Percentiles rank a stretch among this genome's conserved stretches.
phyloP scores from a whole-genome alignment of 768 basidiomycete genomes.

The Dictyophora rubrovolvata region DNA sequence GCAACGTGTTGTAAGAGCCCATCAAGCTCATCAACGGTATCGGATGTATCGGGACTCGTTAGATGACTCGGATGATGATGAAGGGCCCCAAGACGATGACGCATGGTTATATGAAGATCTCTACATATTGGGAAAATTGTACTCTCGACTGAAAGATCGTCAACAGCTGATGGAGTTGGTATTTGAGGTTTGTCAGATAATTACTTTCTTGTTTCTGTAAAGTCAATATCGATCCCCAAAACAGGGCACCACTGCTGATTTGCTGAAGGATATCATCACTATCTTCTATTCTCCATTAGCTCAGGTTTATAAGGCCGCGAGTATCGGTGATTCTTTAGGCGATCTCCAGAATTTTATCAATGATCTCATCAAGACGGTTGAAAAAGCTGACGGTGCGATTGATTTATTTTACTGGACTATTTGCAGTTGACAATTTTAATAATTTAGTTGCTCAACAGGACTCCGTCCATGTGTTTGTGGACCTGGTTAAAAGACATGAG shows the following conservation, averaged over 20 bases:
- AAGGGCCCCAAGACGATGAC: conserved; percentile 88
- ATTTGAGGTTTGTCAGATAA: conserved; percentile 60
- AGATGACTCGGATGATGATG: conserved; percentile 84
- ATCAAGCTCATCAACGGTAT: conserved; percentile 73
- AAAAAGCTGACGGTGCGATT: conserved; percentile 72
- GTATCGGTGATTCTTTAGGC: conserved; percentile 84
- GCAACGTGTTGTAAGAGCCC: conserved; percentile 67
- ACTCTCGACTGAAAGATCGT: conserved; percentile 72
- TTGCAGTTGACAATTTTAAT: not conserved
- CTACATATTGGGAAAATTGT: conserved; percentile 65
- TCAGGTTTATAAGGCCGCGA: conserved; percentile 94
- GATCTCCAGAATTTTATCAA: conserved; percentile 92
- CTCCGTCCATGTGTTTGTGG: conserved; percentile 89
- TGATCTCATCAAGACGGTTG: conserved; percentile 91
- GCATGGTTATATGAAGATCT: conserved; percentile 96
- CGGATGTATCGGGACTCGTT: conserved; percentile 44
- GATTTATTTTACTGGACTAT: not conserved
- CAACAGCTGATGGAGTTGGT: conserved; percentile 88
- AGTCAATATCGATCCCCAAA: not conserved
- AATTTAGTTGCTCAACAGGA: conserved; percentile 68
- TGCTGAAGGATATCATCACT: conserved; percentile 96
- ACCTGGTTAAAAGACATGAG: conserved; percentile 89
- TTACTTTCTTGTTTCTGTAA: not conserved
- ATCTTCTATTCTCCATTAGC: conserved; percentile 97
- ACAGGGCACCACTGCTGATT: conserved; percentile 88